These are phyloP conservation scores for Inonotus hispidus DNA, from an alignment of 1,284 basidiomycete genomes.

Conservation along the genomic window DNA sequence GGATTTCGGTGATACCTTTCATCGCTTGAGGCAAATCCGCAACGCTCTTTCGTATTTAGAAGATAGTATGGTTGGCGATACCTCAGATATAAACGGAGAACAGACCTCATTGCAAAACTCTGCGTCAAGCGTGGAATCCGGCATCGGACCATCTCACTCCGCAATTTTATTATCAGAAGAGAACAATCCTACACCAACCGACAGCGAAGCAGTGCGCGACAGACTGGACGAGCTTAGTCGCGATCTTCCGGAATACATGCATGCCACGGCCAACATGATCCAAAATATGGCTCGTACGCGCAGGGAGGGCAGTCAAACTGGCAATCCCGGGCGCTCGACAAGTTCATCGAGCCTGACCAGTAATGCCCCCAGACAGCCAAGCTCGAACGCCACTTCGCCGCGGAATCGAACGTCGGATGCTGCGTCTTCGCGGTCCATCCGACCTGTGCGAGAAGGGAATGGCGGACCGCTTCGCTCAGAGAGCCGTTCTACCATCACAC, in stretches of 20 bases:
- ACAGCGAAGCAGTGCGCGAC: neutral
- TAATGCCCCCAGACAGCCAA: neutral
- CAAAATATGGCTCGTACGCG: neutral
- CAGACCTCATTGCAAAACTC: neutral
- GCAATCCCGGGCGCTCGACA: neutral
- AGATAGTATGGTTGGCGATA: constrained; percentile 27
- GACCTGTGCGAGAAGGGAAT: neutral
- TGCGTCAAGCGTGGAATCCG: neutral
- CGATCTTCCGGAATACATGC: constrained; percentile 6
- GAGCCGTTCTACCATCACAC: constrained; percentile 23
- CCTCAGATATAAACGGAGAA: neutral
- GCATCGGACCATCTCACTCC: constrained; percentile 30
- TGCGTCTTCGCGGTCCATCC: neutral
- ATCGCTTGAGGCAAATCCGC: constrained; percentile 45
- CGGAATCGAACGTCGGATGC: constrained; percentile 5
- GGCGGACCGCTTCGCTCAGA: neutral
- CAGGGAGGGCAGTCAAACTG: neutral
- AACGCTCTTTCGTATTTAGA: constrained; percentile 25
- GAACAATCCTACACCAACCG: constrained; percentile 23
- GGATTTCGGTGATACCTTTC: constrained; percentile 45
- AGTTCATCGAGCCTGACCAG: neutral
- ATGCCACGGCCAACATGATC: constrained; percentile 3
- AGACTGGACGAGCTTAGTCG: constrained; percentile 28
- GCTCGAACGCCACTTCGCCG: neutral
- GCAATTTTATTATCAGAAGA: constrained; percentile 30